Conservation (phyloP, 495 filamentous ascomycete species). For the Trichoderma parareesei region DNA sequence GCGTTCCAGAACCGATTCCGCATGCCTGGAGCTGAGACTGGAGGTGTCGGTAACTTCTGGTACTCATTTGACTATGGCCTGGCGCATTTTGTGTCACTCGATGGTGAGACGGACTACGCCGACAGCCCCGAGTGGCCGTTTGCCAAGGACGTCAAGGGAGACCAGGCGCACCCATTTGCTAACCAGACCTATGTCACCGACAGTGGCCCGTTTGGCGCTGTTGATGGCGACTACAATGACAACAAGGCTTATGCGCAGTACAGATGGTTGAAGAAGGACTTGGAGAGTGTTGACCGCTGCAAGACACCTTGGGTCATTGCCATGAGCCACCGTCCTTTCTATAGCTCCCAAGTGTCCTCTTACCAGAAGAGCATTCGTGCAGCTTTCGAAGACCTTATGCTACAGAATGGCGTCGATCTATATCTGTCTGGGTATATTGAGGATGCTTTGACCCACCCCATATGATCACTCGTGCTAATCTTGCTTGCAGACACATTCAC, state of each 20-base stretch:
- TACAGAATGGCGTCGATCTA: conserved; percentile 42
- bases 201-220: conserved; percentile 41
- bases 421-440: conserved; percentile 32
- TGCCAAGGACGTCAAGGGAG: conserved; percentile 27
- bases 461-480: background rate
- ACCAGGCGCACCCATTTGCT: conserved; percentile 33
- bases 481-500: conserved; percentile 20
- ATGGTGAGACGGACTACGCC: conserved; percentile 45
- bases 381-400: conserved; percentile 39
- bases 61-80: conserved; percentile 54
- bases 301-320: conserved; percentile 50
- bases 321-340: conserved; percentile 46
- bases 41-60: conserved; percentile 46
- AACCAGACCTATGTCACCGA: conserved; percentile 40
- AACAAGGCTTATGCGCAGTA: conserved; percentile 38
- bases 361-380: conserved; percentile 27
- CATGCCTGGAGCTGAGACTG: conserved; percentile 18
- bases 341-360: conserved; percentile 23
- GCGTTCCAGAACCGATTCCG: conserved; percentile 24
- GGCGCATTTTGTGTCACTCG: conserved; percentile 45
- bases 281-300: conserved; percentile 38
- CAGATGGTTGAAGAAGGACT: conserved; percentile 38
- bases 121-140: conserved; percentile 32
- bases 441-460: background rate
- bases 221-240: conserved; percentile 27